Base-by-base conservation (phyloP, 2,329 filamentous ascomycete genomes). In the Neonectria punicea region DNA sequence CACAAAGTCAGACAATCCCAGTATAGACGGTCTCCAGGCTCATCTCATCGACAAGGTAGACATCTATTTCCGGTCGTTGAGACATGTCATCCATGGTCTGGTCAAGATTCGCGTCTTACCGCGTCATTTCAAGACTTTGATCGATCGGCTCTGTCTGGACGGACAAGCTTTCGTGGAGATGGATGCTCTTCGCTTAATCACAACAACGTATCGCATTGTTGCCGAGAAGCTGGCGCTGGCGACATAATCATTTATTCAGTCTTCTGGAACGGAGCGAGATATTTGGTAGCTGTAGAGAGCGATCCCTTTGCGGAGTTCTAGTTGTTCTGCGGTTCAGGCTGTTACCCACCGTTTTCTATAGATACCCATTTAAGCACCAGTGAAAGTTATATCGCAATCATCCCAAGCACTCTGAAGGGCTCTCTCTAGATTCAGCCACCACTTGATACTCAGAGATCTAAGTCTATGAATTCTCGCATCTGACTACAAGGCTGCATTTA, bases 101-200 rank as follows among this genome's bases (percentile, higher is more conserved):
- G 56, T 59, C 3, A 64, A 32, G 7, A 6, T 64, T 34, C 56
- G 25, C 18, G 44, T 46, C 2, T 34, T 64, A 16, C 61, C 61
- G 5, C 34, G 5, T 14, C 61, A 64, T 25, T 64, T 64, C 18
- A 64, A 14, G n/a, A 64, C 51, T 1, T 59, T 64, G 36, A 34
- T 64, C 18, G 61, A 64, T 36, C 57, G 61, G 3, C 16, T 64
- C 1, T 64, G 61, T 16, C 28, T 56, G 10, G 56, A 64, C 14
- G 61, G 61, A 8, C 61, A 64, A 36, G 61, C 61, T 14, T 64
- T 64, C 22, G 61, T 64, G 32, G 61, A 64, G 28, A 64, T 64
- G 61, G 61, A 64, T 25, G 51, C 55, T 30, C 49, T 64, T 36
- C 61, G 61, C 18, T 47, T 64, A 36, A 64, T 64, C n/a, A 64